A percentile compares a stretch with the other conserved stretches of the same genome.
Evolutionary conservation across 257 asterid species (phyloP).

Genomic region (Solanum raphanifolium): DNA sequence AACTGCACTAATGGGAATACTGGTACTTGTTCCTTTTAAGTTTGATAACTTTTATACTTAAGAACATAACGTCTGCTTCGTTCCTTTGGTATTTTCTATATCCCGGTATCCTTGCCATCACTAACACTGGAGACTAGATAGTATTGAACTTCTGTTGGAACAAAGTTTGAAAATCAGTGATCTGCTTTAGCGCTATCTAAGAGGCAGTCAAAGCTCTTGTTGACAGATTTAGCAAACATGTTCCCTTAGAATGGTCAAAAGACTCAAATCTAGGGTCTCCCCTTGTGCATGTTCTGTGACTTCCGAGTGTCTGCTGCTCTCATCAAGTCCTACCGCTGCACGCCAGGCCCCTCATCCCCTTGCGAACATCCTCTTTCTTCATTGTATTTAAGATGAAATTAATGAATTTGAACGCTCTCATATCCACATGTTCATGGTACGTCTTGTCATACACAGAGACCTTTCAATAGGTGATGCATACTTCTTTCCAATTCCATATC

Average conservation of each 20-base stretch:
- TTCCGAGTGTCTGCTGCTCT: not conserved
- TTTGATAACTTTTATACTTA: not conserved
- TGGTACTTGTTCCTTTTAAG: conserved; percentile 33
- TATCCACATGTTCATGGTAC: not conserved
- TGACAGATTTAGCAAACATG: not conserved
- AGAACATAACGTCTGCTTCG: not conserved
- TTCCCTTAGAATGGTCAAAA: not conserved
- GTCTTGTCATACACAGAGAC: not conserved
- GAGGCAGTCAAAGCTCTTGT: not conserved
- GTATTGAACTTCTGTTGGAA: not conserved
- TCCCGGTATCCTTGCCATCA: not conserved
- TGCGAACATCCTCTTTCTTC: not conserved
- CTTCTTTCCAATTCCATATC: not conserved
- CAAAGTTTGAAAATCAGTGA: not conserved
- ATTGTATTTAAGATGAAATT: not conserved
- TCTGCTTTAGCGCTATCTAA: not conserved
- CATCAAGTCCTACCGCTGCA: not conserved
- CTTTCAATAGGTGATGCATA: not conserved
- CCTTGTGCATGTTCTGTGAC: not conserved
- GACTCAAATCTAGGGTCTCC: not conserved
- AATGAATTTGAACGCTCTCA: not conserved
- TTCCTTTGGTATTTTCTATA: not conserved
- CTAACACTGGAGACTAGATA: not conserved
- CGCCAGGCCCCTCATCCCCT: not conserved
- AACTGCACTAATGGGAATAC: conserved; percentile 80